Conservation (phyloP, 345 rosid species). For the Syzygium oleosum region DNA sequence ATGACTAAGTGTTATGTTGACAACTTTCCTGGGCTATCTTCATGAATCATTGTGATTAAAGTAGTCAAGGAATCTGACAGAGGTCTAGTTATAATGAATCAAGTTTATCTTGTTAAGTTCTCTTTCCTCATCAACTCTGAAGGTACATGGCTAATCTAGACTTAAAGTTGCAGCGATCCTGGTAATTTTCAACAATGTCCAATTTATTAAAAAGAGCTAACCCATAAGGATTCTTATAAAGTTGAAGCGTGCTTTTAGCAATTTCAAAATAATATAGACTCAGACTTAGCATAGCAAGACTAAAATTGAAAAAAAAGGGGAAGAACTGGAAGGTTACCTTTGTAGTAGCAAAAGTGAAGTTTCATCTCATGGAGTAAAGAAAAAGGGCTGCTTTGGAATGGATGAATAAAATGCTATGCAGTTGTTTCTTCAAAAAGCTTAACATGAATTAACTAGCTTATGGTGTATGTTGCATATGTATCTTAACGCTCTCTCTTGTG, state of each 20-base stretch:
- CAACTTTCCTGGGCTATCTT: not conserved
- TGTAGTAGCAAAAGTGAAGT: not conserved
- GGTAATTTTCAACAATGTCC: not conserved
- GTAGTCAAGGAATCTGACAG: not conserved
- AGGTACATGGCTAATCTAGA: not conserved
- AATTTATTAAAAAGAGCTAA: not conserved
- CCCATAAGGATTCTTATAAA: not conserved
- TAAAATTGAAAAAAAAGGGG: not conserved
- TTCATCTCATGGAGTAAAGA: not conserved
- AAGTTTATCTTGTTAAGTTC: not conserved
- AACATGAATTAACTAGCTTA: not conserved
- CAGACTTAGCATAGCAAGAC: not conserved
- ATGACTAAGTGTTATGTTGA: not conserved
- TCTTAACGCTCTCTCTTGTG: not conserved
- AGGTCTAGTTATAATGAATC: not conserved
- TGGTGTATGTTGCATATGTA: not conserved
- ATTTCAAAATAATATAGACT: not conserved
- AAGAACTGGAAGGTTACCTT: not conserved
- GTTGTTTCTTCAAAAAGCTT: not conserved
- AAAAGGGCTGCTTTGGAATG: not conserved
- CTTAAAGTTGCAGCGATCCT: not conserved
- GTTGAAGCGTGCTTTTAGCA: not conserved
- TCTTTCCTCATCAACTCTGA: not conserved
- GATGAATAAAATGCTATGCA: not conserved
- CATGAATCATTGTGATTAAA: not conserved